A percentile compares a stretch with the other conserved stretches of the same genome.
phyloP scores from a whole-genome alignment of 805 yeast genomes.

The Cyberlindnera maritima region DNA sequence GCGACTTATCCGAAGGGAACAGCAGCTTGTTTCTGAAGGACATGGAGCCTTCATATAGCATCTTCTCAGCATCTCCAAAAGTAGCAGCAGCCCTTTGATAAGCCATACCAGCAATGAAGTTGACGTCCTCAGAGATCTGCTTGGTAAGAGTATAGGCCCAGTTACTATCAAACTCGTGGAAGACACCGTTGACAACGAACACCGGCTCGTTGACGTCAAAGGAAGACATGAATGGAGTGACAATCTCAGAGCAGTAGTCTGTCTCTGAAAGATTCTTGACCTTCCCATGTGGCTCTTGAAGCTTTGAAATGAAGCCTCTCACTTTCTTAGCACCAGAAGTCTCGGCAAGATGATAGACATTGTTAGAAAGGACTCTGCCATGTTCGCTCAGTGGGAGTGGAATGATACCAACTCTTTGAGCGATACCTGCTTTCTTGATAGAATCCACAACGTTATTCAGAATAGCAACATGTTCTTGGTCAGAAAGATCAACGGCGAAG shows the following conservation, averaged over 20 bases:
- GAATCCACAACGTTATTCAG: constrained; percentile 48
- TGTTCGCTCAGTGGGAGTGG: constrained; percentile 43
- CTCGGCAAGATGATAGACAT: constrained; percentile 18
- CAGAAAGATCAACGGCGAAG: constrained; percentile 61
- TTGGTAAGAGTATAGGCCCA: constrained; percentile 56
- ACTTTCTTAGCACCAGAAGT: constrained; percentile 17
- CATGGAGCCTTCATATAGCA: constrained; percentile 42
- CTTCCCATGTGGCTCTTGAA: constrained; percentile 7
- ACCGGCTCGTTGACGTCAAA: constrained; percentile 47
- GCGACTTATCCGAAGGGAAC: constrained; percentile 45
- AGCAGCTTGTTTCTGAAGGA: constrained; percentile 45
- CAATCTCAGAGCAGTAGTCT: constrained; percentile 21
- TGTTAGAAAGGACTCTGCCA: constrained; percentile 20
- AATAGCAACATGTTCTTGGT: constrained; percentile 47
- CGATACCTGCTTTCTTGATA: constrained; percentile 54
- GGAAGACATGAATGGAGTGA: constrained; percentile 29
- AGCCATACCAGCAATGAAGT: constrained; percentile 23
- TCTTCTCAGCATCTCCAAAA: constrained; percentile 31
- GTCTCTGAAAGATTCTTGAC: constrained; percentile 15
- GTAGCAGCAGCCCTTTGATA: constrained; percentile 25
- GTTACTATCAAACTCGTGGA: constrained; percentile 45
- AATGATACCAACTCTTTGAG: constrained; percentile 82
- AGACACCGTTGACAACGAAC: constrained; percentile 72
- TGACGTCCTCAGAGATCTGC: constrained; percentile 55
- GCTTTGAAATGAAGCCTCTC: constrained; percentile 19